Evolutionary conservation across 73 alveolate species (phyloP), one percentile per base, ranked within the genome.

Genomic region (Uronychia binucleata): DNA sequence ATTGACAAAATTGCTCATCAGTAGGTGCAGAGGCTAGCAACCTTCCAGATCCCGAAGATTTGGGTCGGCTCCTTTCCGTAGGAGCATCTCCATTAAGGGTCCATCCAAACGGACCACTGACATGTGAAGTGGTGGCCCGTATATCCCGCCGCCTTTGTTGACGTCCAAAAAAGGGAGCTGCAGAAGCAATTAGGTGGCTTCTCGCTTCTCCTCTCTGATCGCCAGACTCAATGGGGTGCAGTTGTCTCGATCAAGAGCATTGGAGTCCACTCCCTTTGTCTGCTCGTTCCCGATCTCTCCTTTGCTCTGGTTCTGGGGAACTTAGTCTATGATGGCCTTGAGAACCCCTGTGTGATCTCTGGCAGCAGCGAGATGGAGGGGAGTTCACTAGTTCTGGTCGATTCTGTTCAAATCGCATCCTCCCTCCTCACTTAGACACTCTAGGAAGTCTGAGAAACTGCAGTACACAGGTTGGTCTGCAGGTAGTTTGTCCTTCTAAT

Each of bases 151-250:
- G 1, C 96, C 96, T 14, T 75, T 33, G 35, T 90, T 90, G 0
- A 87, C 91, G 81, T 90, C 90, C 19, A 90, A 90, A 1, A 81
- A 46, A 0, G 80, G 81, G 14, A 84, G 26, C 0, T 90, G 75
- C 13, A 90, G 77, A 26, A 90, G 85, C 27, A 88, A 57, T n/a
- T 30, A 29, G 13, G 91, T 85, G 30, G 89, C 90, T 13, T 90
- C 82, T 30, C 59, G 57, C 26, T 90, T 80, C 25, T 90, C 90
- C 33, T 90, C 94, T 82, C 93, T 80, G 0, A 90, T 80, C 0
- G 96, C 93, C 28, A 87, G 82, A 57, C 86, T 67, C 27, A 90
- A 78, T 27, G 96, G 94, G 0, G 94, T 79, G 88, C 87, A 89
- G 26, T 59, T 46, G 30, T 90, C 94, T 27, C 76, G 60, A 76